Evolutionary conservation across 768 basidiomycete species (phyloP), one percentile per base, ranked within the genome.

Genomic region (Scleroderma bovista): DNA sequence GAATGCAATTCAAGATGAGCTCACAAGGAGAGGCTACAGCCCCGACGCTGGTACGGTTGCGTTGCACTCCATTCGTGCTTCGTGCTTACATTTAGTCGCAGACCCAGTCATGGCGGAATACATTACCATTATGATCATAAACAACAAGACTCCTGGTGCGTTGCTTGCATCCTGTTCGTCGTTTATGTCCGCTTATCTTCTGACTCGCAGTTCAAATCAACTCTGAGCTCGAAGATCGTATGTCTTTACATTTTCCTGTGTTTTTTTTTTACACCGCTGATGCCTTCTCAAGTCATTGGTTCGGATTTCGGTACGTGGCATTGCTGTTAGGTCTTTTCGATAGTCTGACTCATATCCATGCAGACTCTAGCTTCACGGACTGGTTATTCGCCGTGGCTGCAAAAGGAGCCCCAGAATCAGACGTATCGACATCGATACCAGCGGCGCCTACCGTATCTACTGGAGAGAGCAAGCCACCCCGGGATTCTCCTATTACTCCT

Each of bases 51-150:
- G 88, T 88, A 55, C 73, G 61, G 62, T 51, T 51, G 55, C 46
- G 47, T 45, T 37, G 47, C 17, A 40, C 40, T 36, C 32, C 40
- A 37, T 16, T n/a, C 56, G 17, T 32, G 41, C 41, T 49, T 46
- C 13, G 57, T 39, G 44, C 51, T 65, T 23, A 61, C 41, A 22
- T 6, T n/a, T 3, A 11, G 46, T 42, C 50, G 5, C 57, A 89
- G 90, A 93, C 68, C 81, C 83, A 13, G 88, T 92, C 58, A 92
- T 93, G 89, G 89, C 91, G 3, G 92, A 94, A 67, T 94, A 92
- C 60, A 91, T 93, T 50, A 91, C 88, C 17, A 94, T 94, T 51
- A 93, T 94, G 92, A 79, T 94, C 42, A 92, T 93, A 56, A 94
- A 94, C 64, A 88, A 88, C 68, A 94, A 93, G 74, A 84, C 86